Conservation (phyloP, 2,329 filamentous ascomycete species). For the Botrytis elliptica region DNA sequence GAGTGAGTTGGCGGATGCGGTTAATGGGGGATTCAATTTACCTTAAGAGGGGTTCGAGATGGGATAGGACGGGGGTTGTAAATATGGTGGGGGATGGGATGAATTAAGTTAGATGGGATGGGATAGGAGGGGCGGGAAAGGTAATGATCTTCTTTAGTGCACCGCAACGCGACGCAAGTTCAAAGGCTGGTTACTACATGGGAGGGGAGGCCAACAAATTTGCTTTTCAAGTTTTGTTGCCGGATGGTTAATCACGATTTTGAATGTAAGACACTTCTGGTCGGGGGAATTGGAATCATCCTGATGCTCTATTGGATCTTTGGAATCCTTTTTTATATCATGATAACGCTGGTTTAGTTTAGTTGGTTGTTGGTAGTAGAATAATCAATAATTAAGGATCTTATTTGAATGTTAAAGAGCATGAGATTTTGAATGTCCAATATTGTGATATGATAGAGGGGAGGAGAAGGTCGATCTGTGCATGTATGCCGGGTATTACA, state of each 20-base stretch:
- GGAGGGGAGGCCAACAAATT: background rate
- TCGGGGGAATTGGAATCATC: background rate
- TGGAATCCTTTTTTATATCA: background rate
- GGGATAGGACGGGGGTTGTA: background rate
- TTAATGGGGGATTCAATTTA: conserved; percentile 51
- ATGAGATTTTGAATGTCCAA: background rate
- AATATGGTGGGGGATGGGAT: background rate
- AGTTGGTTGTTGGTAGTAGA: background rate
- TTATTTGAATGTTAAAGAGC: background rate
- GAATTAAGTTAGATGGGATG: background rate
- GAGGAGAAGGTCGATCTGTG: background rate
- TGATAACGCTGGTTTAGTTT: background rate
- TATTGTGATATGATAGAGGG: background rate
- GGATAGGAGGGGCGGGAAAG: background rate
- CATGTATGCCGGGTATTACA: background rate
- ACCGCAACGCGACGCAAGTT: background rate
- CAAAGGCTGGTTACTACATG: background rate
- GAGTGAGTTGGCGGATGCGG: conserved; percentile 56
- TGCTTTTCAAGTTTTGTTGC: background rate
- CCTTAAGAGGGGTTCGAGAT: conserved; percentile 22
- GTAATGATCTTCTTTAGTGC: background rate
- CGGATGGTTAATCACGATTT: background rate
- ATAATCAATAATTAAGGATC: background rate
- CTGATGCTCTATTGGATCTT: background rate
- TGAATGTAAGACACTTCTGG: conserved; percentile 6